A percentile compares a stretch with the other conserved stretches of the same genome.
Evolutionary conservation across 805 yeast species (phyloP).

Genomic region (Pichia californica): DNA sequence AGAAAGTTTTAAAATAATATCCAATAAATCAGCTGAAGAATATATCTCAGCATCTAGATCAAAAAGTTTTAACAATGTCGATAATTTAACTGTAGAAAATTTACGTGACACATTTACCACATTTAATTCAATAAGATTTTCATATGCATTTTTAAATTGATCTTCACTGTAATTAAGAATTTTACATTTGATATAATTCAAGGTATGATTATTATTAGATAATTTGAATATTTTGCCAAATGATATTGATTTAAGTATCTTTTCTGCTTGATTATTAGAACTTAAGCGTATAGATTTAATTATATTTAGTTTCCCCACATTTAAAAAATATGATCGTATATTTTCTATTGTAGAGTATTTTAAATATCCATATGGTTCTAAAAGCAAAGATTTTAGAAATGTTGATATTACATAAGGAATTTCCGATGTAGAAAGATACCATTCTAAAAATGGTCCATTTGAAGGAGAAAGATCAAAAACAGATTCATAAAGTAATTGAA

Average conservation of each 20-base stretch:
- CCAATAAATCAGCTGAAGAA: constrained; percentile 1
- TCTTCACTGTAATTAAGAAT: no score
- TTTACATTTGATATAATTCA: not conserved
- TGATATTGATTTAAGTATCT: not conserved
- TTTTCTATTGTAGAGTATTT: not conserved
- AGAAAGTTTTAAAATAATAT: not conserved
- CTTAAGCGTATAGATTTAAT: not conserved
- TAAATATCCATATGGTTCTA: constrained; percentile 7
- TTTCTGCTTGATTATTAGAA: not conserved
- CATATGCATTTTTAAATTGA: constrained; percentile 4
- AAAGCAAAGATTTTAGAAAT: not conserved
- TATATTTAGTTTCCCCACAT: not conserved
- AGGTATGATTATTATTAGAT: not conserved
- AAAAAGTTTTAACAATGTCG: constrained; percentile 12
- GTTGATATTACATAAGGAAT: not conserved
- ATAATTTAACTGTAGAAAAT: constrained; percentile 16
- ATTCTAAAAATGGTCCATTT: not conserved
- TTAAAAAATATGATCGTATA: not conserved
- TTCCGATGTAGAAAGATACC: not conserved
- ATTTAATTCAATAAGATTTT: constrained; percentile 18
- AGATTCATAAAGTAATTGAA: constrained; percentile 1
- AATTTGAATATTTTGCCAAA: not conserved
- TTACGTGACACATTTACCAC: constrained; percentile 18
- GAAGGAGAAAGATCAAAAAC: not conserved
- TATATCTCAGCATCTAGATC: constrained; percentile 8